Conservation (phyloP, 768 basidiomycete genomes). For the Coprinopsis cinerea region DNA sequence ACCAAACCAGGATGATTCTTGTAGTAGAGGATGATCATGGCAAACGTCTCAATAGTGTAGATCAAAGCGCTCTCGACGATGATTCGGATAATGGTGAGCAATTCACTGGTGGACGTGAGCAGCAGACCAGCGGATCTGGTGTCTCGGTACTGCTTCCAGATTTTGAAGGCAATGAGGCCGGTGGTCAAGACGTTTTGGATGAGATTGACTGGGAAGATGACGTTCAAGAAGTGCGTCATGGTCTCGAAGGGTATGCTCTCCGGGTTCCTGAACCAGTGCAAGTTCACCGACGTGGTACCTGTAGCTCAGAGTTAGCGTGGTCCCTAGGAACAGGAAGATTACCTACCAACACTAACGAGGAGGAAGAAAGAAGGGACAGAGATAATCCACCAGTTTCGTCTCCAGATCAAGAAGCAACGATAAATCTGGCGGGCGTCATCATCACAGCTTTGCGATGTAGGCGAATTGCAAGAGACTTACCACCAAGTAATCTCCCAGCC, state of each 20-base stretch:
- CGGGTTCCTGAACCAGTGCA: conserved; percentile 23
- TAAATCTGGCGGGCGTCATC: conserved; percentile 3
- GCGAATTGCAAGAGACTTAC: not conserved
- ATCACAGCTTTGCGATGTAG: conserved; percentile 1
- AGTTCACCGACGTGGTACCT: conserved; percentile 8
- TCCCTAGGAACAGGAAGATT: conserved; percentile 10
- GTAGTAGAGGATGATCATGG: conserved; percentile 23
- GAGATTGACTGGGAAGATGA: conserved; percentile 23
- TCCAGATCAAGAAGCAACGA: conserved; percentile 11
- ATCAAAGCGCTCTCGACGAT: conserved; percentile 28
- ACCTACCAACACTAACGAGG: conserved; percentile 17
- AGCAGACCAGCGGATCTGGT: conserved; percentile 18
- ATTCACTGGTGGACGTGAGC: conserved; percentile 5
- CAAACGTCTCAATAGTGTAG: conserved; percentile 23
- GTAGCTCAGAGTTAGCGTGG: not conserved
- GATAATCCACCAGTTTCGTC: conserved; percentile 6
- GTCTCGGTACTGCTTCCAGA: conserved; percentile 20
- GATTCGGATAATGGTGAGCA: conserved; percentile 22
- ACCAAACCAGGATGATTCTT: conserved; percentile 19
- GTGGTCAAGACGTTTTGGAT: conserved; percentile 25
- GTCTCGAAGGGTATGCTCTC: conserved; percentile 3
- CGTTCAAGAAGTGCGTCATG: conserved; percentile 14
- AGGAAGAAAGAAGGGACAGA: conserved; percentile 10
- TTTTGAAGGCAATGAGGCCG: conserved; percentile 22
- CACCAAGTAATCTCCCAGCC: conserved; percentile 7